Base-by-base conservation (phyloP, 768 basidiomycete species). In the Auricularia cornea region DNA sequence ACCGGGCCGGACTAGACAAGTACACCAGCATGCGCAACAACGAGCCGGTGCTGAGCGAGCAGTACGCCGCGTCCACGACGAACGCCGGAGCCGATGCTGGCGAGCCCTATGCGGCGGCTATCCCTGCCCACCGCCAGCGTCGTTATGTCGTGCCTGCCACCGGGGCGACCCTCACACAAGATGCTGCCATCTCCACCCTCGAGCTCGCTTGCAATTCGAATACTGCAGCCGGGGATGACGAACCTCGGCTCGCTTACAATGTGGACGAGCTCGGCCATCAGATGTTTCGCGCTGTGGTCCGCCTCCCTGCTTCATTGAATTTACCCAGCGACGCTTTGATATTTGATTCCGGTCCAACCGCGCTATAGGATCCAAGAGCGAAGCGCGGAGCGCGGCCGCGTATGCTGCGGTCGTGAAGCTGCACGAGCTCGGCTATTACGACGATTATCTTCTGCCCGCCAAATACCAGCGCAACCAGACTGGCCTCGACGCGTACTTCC, bases 321-420 rank as follows among this genome's bases (percentile, higher is more conserved):
- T 78, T 91, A 3, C 76, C 83, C 0, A 72, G 78, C 0, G 74
- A 80, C 51, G 74, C 84, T 60, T 80, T 90, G 14, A 70, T 77
- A 2, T 89, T 81, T 65, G 70, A 75, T 16, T 91, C 91, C 0
- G 87, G 89, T 3, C 64, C 61, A 3, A 61, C 66, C 30, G 52
- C 26, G 3, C 83, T 81, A 63, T 75, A 79, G 52, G n/a, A n/a
- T 83, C 89, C 12, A 94, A 93, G 71, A 85, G 82, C 64, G 90
- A 90, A 69, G 92, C 94, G 0, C 91, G 85, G 68, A 85, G 93
- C 6, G 88, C 89, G 3, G 92, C 84, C 12, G 89, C 92, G 0
- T 95, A 91, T 71, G 74, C 84, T 65, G 92, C 89, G 2, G 89
- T 92, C 26, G 85, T 83, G 67, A 77, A 78, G 2, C 79, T 96